These are phyloP conservation scores for Talaromyces amestolkiae DNA, from an alignment of 2,329 filamentous ascomycete species.

Conservation along the genomic window DNA sequence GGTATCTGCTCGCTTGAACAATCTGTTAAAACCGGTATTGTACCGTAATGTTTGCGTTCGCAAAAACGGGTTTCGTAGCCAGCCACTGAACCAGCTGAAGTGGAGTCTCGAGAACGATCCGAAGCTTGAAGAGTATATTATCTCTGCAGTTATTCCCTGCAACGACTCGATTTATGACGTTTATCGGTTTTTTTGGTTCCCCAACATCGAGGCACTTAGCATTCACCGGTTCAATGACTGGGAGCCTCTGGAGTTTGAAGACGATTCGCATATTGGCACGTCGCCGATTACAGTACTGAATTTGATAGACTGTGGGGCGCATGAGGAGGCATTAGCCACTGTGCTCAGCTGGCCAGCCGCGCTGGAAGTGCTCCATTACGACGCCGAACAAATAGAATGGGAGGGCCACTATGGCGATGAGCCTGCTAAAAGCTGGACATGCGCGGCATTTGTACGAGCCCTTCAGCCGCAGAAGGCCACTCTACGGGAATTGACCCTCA, in stretches of 20 bases:
- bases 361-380: constrained; percentile 22
- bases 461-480: constrained; percentile 10
- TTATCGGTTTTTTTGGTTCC: constrained; percentile 6
- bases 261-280: constrained; percentile 7
- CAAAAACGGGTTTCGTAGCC: background rate
- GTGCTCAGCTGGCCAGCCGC: constrained; percentile 22
- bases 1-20: constrained; percentile 7
- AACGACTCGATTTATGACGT: background rate
- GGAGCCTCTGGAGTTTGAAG: constrained; percentile 6
- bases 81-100: background rate
- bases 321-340: constrained; percentile 20
- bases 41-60: constrained; percentile 13
- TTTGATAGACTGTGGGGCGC: constrained; percentile 20
- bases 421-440: constrained; percentile 9
- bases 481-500: constrained; percentile 11
- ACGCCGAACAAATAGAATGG: constrained; percentile 21
- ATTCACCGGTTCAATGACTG: constrained; percentile 3
- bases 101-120: constrained; percentile 5
- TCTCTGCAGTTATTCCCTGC: constrained; percentile 8
- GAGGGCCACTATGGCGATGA: constrained; percentile 8
- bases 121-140: constrained; percentile 4
- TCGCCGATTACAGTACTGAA: constrained; percentile 10
- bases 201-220: constrained; percentile 8
- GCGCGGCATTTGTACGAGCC: constrained; percentile 9
- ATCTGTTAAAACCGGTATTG: constrained; percentile 5